phyloP scores from a whole-genome alignment of 2,329 filamentous ascomycete genomes.

The Torrubiella hemipterigena region DNA sequence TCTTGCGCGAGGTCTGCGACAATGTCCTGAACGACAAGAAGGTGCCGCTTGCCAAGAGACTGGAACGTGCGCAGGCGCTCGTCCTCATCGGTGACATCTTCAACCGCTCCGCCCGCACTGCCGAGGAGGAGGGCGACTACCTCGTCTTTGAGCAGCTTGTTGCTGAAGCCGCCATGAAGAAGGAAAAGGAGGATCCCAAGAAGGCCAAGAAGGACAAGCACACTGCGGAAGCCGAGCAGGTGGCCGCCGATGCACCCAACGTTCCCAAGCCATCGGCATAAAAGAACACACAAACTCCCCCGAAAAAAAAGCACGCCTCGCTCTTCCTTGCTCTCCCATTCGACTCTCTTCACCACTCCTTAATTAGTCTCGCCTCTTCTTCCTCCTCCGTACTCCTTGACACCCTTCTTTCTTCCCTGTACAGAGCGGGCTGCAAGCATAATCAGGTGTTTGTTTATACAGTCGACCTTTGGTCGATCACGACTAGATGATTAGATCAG shows the following conservation, averaged over 20 bases:
- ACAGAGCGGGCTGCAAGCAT: too few species aligned
- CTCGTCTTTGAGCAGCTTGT: conserved; percentile 98
- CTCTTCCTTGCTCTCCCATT: background rate
- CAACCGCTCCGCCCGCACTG: conserved; percentile 73
- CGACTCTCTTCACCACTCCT: too few species aligned
- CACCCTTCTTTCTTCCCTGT: too few species aligned
- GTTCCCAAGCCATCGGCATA: conserved; percentile 7
- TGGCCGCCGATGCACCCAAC: conserved; percentile 13
- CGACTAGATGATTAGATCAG: too few species aligned
- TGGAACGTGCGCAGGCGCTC: conserved; percentile 84
- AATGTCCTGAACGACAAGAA: conserved; percentile 68
- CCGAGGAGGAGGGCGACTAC: conserved; percentile 96
- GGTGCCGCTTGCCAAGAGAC: conserved; percentile 68
- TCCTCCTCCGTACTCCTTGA: too few species aligned
- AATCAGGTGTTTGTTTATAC: too few species aligned
- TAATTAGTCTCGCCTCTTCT: too few species aligned
- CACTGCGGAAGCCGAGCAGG: conserved; percentile 15
- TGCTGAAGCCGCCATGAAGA: conserved; percentile 90
- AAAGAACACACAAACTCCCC: conserved; percentile 27
- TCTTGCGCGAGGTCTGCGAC: conserved; percentile 90
- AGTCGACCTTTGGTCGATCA: too few species aligned
- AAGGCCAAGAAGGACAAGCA: conserved; percentile 46
- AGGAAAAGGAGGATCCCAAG: conserved; percentile 70
- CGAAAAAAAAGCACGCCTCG: too few species aligned
- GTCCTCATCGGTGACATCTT: conserved; percentile 84